A percentile compares a stretch with the other conserved stretches of the same genome.
phyloP scores from a whole-genome alignment of 306 rosid species.

The Rosa chinensis region DNA sequence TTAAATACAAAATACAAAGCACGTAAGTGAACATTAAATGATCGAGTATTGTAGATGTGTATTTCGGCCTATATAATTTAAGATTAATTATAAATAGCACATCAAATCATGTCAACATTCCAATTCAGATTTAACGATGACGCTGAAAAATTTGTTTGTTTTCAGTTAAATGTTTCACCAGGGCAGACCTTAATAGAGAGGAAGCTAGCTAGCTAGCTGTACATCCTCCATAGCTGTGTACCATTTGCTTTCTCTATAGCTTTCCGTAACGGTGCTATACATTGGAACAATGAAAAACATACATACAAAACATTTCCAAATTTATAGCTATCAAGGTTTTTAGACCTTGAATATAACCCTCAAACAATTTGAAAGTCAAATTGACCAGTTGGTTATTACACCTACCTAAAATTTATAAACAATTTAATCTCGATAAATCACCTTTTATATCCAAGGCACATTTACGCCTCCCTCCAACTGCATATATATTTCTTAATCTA shows the following conservation, averaged over 20 bases:
- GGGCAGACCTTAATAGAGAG: too few species aligned
- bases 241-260: neutral
- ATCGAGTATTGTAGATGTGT: too few species aligned
- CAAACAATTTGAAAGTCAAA: neutral
- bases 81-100: too few species aligned
- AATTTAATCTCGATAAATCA: neutral
- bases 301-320: neutral
- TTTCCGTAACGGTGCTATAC: neutral
- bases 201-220: neutral
- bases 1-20: too few species aligned
- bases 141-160: too few species aligned
- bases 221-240: neutral
- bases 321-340: neutral
- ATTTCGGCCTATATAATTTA: too few species aligned
- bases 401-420: neutral
- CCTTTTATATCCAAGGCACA: neutral
- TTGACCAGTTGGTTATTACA: neutral
- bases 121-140: too few species aligned
- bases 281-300: neutral
- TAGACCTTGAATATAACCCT: neutral
- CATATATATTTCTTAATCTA: neutral
- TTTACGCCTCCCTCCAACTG: neutral
- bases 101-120: too few species aligned
- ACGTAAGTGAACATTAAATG: too few species aligned
- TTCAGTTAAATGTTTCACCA: neutral